Evolutionary conservation across 495 filamentous ascomycete genomes (phyloP), one percentile per base, ranked within the genome.

Genomic region (Xylaria venustula): DNA sequence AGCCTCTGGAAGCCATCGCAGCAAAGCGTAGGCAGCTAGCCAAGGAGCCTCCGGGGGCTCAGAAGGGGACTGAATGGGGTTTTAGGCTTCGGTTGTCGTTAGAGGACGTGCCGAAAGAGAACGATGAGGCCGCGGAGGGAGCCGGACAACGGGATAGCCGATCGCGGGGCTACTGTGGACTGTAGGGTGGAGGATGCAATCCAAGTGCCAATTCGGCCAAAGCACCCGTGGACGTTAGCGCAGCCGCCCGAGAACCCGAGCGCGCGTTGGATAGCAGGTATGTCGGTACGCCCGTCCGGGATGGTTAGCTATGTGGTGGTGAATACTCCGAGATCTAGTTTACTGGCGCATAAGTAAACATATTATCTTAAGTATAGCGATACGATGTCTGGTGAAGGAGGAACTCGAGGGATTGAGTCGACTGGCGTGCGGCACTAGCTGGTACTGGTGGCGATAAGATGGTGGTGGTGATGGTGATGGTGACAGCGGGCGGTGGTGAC

Each of bases 1-100:
- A 84, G 50, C 75, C 76, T 67, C 68, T 58, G 23, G 81, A 79
- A 61, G 84, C 76, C 85, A 87, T 88, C 68, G 62, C 65, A 66
- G 60, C 28, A 54, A 49, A 61, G 65, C 48, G 47, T 23, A 34
- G 32, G 22, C 58, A 9, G n/a, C n/a, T n/a, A n/a, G n/a, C n/a
- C n/a, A n/a, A n/a, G n/a, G n/a, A n/a, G n/a, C n/a, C n/a, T n/a
- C n/a, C n/a, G n/a, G n/a, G n/a, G n/a, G n/a, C n/a, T n/a, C n/a
- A n/a, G n/a, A n/a, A n/a, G n/a, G n/a, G n/a, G n/a, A n/a, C n/a
- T n/a, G 12, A 46, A 28, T 28, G 20, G 22, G 17, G 12, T 45
- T 41, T 45, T 46, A 28, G 37, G 2, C 14, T 44, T 51, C 46
- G 56, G 36, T 15, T 59, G 22, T 25, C 36, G 56, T 5, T 34